Evolutionary conservation across 129 eudicot genomes (phyloP).

Genomic region (Flaveria sonorensis): DNA sequence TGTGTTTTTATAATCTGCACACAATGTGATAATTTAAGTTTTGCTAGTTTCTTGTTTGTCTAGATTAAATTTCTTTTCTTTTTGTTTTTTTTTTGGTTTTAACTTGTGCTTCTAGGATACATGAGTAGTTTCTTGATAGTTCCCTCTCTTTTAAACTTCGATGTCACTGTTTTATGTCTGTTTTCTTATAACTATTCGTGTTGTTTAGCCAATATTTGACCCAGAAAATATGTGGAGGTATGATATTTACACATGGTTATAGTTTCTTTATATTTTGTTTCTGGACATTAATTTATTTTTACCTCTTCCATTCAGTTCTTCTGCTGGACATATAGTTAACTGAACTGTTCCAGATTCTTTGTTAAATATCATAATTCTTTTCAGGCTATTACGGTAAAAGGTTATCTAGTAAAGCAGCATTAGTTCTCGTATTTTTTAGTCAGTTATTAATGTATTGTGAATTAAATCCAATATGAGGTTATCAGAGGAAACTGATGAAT

Average conservation of each 20-base stretch:
- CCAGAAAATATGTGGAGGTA: too few species aligned
- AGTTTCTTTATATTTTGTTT: not conserved
- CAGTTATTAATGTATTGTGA: not conserved
- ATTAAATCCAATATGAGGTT: not conserved
- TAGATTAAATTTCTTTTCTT: too few species aligned
- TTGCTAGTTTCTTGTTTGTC: not conserved
- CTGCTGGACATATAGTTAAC: not conserved
- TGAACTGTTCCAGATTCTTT: not conserved
- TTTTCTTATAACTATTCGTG: too few species aligned
- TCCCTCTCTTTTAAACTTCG: too few species aligned
- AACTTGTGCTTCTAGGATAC: not conserved
- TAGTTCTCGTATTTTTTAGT: not conserved
- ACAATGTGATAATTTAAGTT: not conserved
- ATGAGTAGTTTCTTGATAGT: not conserved
- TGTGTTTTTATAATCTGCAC: not conserved
- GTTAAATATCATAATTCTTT: not conserved
- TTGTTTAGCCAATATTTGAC: too few species aligned
- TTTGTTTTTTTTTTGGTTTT: too few species aligned
- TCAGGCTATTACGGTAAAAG: not conserved
- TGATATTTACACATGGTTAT: too few species aligned
- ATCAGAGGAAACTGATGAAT: not conserved
- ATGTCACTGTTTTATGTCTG: not conserved
- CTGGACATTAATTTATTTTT: not conserved
- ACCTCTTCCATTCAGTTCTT: not conserved
- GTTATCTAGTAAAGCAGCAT: not conserved